phyloP scores from a whole-genome alignment of 192 early-diverging fungal genomes.

The Thamnidium elegans region DNA sequence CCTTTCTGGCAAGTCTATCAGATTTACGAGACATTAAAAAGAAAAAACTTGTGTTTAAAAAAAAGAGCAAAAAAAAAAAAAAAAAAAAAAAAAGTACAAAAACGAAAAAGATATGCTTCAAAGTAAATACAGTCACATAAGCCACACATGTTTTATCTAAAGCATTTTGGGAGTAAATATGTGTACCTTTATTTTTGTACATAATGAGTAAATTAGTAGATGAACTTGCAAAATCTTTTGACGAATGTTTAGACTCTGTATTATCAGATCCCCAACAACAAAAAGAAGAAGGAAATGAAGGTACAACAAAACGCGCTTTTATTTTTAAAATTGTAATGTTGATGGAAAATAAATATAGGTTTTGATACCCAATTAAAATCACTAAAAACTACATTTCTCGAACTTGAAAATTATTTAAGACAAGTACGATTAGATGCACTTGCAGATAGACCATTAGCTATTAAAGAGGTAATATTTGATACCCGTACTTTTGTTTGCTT shows the following conservation, averaged over 20 bases:
- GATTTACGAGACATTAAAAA: constrained; percentile 16
- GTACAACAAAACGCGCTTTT: neutral
- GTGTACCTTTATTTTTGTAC: neutral
- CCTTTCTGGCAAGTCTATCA: constrained; percentile 6
- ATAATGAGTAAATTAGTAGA: constrained; percentile 8
- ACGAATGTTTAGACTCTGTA: constrained; percentile 14
- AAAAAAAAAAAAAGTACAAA: neutral
- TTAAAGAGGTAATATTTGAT: constrained; percentile 15
- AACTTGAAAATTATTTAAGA: constrained; percentile 12
- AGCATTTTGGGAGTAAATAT: neutral
- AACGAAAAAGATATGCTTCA: neutral
- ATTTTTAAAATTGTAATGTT: neutral
- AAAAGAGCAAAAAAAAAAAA: constrained; percentile 10
- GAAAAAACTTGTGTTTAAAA: neutral
- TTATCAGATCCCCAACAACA: constrained; percentile 3
- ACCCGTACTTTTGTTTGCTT: neutral
- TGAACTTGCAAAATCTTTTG: constrained; percentile 13
- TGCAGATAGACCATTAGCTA: constrained; percentile 12
- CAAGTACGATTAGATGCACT: constrained; percentile 14
- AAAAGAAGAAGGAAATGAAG: constrained; percentile 2
- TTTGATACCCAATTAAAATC: neutral
- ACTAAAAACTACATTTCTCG: constrained; percentile 9
- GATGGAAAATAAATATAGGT: neutral
- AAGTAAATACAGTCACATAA: constrained; percentile 2
- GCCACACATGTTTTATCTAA: neutral